These are phyloP conservation scores for Dendrocalamus sinicus DNA, from an alignment of 176 grass and related monocot genomes.

Conservation along the genomic window DNA sequence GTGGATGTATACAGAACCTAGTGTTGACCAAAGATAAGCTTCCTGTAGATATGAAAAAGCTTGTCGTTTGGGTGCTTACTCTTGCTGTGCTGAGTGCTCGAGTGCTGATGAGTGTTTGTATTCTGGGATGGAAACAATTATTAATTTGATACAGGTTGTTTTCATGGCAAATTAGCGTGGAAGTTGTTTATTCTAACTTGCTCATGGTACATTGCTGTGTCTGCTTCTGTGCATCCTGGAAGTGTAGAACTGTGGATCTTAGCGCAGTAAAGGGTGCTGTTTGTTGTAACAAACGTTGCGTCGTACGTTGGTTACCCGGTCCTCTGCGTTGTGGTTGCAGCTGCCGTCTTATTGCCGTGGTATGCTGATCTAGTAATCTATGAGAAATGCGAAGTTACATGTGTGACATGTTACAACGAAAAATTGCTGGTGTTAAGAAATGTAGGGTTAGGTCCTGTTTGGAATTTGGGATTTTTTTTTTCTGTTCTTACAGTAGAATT, in stretches of 20 bases:
- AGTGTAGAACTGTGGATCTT: background rate
- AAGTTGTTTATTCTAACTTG: constrained; percentile 15
- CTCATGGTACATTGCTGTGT: background rate
- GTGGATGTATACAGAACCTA: constrained; percentile 62
- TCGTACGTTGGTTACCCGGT: background rate
- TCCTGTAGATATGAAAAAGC: constrained; percentile 59
- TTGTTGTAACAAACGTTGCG: background rate
- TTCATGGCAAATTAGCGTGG: constrained; percentile 42
- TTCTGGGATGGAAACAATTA: constrained; percentile 48
- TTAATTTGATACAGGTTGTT: constrained; percentile 56
- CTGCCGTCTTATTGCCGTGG: background rate
- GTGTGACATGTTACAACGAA: background rate
- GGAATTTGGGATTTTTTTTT: too few species aligned
- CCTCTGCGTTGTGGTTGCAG: background rate
- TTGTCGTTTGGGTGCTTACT: constrained; percentile 52
- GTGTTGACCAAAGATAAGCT: constrained; percentile 69
- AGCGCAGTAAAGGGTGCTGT: background rate
- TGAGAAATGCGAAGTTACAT: background rate
- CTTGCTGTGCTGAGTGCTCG: constrained; percentile 33
- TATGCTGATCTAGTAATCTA: background rate
- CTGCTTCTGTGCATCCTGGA: background rate
- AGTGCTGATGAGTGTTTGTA: constrained; percentile 54
- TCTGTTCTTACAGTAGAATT: too few species aligned
- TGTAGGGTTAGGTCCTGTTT: background rate
- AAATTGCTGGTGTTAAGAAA: background rate